phyloP scores from a whole-genome alignment of 1,284 basidiomycete species.

The Amylostereum areolatum region DNA sequence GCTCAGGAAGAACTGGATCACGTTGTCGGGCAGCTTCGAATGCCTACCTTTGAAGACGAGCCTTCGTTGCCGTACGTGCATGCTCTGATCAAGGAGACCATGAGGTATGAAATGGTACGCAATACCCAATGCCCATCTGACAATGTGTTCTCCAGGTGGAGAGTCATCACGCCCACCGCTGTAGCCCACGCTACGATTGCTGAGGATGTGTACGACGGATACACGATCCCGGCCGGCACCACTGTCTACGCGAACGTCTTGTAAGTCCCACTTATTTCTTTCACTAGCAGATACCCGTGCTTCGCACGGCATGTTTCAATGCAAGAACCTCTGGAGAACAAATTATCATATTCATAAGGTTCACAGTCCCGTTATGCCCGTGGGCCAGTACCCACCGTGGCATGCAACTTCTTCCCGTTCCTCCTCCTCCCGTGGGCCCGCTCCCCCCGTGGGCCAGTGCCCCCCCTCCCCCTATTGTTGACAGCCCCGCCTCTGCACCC shows the following conservation, averaged over 20 bases:
- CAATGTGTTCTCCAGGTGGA: background rate
- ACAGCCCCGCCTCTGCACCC: too few species aligned
- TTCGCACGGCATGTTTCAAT: too few species aligned
- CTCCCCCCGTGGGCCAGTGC: too few species aligned
- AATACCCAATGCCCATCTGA: background rate
- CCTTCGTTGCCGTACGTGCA: slow-evolving; percentile 14
- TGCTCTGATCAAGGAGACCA: slow-evolving; percentile 15
- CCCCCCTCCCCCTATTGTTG: too few species aligned
- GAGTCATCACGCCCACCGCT: slow-evolving; percentile 2
- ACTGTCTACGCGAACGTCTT: slow-evolving; percentile 3
- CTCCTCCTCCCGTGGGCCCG: too few species aligned
- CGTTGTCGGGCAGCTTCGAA: slow-evolving; percentile 13
- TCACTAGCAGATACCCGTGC: too few species aligned
- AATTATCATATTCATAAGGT: too few species aligned
- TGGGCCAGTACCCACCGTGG: too few species aligned
- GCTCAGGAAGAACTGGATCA: slow-evolving; percentile 15
- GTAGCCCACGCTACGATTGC: slow-evolving; percentile 4
- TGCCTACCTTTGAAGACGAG: slow-evolving; percentile 14
- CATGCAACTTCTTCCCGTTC: too few species aligned
- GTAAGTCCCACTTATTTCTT: background rate
- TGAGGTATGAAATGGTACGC: slow-evolving; percentile 5
- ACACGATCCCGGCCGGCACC: slow-evolving; percentile 3
- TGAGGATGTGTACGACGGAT: slow-evolving; percentile 4
- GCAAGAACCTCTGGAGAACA: too few species aligned
- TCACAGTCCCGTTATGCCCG: too few species aligned